phyloP scores from a whole-genome alignment of 164 flowering plant genomes.

The Protea cynaroides region DNA sequence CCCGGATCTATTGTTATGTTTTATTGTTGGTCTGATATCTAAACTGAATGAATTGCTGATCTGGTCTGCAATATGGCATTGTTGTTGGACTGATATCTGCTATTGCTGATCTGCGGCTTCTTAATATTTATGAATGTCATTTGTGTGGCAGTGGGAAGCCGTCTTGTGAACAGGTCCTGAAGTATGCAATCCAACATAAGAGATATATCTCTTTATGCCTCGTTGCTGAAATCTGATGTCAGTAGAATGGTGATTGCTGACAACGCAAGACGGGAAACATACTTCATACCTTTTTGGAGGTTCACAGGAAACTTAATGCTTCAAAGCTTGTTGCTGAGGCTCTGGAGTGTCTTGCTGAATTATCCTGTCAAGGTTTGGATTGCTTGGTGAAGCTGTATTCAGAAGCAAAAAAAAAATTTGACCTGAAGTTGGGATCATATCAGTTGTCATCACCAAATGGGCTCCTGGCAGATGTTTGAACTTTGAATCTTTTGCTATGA shows the following conservation, averaged over 20 bases:
- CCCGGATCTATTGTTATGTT: too few relatives aligned
- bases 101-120: too few relatives aligned
- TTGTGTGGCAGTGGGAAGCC: constrained; percentile 64
- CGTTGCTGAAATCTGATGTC: constrained; percentile 73
- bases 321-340: too few relatives aligned
- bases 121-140: too few relatives aligned
- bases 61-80: too few relatives aligned
- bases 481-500: too few relatives aligned
- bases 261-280: constrained; percentile 36
- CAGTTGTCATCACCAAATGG: constrained; percentile 67
- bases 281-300: constrained; percentile 60
- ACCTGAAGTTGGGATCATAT: constrained; percentile 83
- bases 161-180: constrained; percentile 91
- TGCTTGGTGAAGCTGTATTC: constrained; percentile 70
- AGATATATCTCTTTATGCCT: constrained; percentile 80
- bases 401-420: constrained; percentile 78
- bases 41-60: too few relatives aligned
- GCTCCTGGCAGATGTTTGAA: too few relatives aligned
- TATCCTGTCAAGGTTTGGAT: constrained; percentile 79
- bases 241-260: constrained; percentile 44
- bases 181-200: constrained; percentile 66
- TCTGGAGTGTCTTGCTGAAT: constrained; percentile 86
- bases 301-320: too few relatives aligned
- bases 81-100: too few relatives aligned
- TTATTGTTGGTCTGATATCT: too few relatives aligned